These are phyloP conservation scores for Rhododendron williamsianum DNA, from an alignment of 148 eudicot species.

Conservation along the genomic window DNA sequence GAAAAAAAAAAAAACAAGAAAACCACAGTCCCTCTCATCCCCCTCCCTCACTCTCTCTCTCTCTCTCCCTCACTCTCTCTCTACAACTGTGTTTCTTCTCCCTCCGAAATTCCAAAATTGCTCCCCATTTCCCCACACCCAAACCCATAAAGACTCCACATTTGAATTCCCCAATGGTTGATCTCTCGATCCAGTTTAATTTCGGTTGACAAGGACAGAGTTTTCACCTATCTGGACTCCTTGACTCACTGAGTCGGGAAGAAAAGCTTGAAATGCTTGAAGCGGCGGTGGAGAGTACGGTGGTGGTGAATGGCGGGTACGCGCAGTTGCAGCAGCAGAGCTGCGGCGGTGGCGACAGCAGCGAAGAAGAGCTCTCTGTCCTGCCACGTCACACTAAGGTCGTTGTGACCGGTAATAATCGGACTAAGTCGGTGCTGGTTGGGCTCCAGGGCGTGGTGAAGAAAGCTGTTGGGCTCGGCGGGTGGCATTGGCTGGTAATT, in stretches of 20 bases:
- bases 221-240: constrained; percentile 5
- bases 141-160: constrained; percentile 1
- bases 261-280: constrained; percentile 25
- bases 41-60: background rate
- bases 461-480: constrained; percentile 80
- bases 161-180: constrained; percentile 23
- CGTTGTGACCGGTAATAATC: constrained; percentile 66
- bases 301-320: constrained; percentile 28
- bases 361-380: constrained; percentile 67
- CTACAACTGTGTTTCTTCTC: constrained; percentile 15
- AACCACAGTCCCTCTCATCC: constrained; percentile 13
- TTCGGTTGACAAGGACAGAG: background rate
- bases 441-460: constrained; percentile 73
- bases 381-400: constrained; percentile 73
- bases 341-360: constrained; percentile 53
- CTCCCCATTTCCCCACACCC: constrained; percentile 13
- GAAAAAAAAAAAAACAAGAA: background rate
- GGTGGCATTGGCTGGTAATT: constrained; percentile 89
- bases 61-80: constrained; percentile 1
- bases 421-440: constrained; percentile 72
- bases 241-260: background rate
- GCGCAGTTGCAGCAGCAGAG: constrained; percentile 20
- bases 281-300: constrained; percentile 31
- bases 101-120: constrained; percentile 19
- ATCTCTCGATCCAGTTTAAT: constrained; percentile 22